phyloP scores from a whole-genome alignment of 495 filamentous ascomycete genomes.

The Venustampulla echinocandica region DNA sequence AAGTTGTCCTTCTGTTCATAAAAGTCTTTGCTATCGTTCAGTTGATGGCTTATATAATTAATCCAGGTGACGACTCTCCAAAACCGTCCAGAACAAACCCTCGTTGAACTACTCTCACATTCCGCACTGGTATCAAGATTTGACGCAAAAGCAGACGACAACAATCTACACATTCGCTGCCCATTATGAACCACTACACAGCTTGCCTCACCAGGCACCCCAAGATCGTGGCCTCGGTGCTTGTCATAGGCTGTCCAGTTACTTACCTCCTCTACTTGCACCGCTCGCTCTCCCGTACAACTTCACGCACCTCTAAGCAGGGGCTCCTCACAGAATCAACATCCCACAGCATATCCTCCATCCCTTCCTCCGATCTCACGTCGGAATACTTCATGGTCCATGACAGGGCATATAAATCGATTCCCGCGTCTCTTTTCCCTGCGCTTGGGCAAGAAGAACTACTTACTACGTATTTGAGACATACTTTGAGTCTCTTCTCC shows the following conservation, averaged over 20 bases:
- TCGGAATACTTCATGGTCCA: not conserved
- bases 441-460: not conserved
- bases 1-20: no score
- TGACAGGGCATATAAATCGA: not conserved
- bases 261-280: not conserved
- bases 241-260: not conserved
- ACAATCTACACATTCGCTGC: no score
- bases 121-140: no score
- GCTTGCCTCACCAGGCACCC: not conserved
- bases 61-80: no score
- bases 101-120: no score
- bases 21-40: no score
- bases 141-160: no score
- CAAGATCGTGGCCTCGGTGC: not conserved
- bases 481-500: conserved; percentile 2
- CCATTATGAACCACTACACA: not conserved
- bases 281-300: not conserved
- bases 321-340: not conserved
- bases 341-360: not conserved
- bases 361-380: not conserved
- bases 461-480: not conserved
- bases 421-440: not conserved
- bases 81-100: no score
- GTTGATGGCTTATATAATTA: no score
- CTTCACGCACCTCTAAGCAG: not conserved